Base-by-base conservation (phyloP, 208 protist species). In the Crithidia thermophila region DNA sequence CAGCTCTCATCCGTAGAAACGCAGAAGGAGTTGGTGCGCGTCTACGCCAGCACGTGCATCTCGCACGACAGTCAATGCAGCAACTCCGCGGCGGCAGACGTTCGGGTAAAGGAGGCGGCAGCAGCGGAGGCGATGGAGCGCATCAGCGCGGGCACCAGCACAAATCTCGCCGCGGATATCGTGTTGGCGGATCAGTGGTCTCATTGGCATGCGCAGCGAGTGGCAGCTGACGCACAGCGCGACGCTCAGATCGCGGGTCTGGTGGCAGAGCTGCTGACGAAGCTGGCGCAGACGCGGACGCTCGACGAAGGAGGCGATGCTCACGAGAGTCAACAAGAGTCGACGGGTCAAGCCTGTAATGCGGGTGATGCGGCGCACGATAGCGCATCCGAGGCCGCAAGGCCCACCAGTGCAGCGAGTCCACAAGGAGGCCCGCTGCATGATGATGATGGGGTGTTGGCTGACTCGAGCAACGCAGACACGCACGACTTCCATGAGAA, bases 101-200 rank as follows among this genome's bases (percentile, higher is more conserved):
- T n/a, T n/a, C n/a, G 28, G 4, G 50, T 37, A 2, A 28, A 39
- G 0, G 61, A 67, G 50, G 61, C 45, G 37, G 61, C 47, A 0
- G 61, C 61, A 1, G 18, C 50, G 27, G 3, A 8, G 4, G 61
- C 61, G 50, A 67, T 67, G 61, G 49, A 67, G 18, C 61, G 61
- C 33, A 47, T 67, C n/a, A 37, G 37, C 21, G 28, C 10, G 10
- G 62, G 64, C 1, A 31, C 1, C 2, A 50, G 37, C 61, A 28
- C 23, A 25, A 30, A 67, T n/a, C 1, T 31, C 23, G 16, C 50
- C 27, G 34, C n/a, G 10, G 61, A 67, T 28, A 5, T 67, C 18
- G 61, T 39, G 1, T 34, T n/a, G 23, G 50, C 50, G 25, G 61
- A 67, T 7, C 9, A 21, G 18, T 58, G 47, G 61, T 23, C 0